Evolutionary conservation across 139 green algal species (phyloP), one percentile per base, ranked within the genome.

Genomic region (Chlamydomonas sphaeroides): DNA sequence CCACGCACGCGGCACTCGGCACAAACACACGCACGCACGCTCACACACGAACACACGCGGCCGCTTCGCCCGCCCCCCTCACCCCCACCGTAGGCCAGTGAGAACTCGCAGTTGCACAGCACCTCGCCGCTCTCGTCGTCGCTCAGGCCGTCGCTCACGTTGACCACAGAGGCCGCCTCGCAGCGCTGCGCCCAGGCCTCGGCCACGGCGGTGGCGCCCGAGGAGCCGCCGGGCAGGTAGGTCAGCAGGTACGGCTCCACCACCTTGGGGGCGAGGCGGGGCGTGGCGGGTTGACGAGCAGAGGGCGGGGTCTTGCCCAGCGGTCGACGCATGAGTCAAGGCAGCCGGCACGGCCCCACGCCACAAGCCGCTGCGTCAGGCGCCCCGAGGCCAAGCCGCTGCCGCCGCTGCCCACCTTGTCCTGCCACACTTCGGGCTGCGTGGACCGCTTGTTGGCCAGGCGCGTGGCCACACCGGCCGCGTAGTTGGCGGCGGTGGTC

Each of bases 61-160:
- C n/a, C n/a, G n/a, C n/a, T n/a, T n/a, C n/a, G 11, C 45, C 45
- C 45, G 57, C 28, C 59, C 39, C 72, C 59, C 74, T 70, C 79
- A 72, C 73, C 80, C 80, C 88, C 91, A 89, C 93, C 95, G 83
- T 97, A 97, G 8, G 95, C 95, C 35, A 97, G 89, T 45, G 87
- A 93, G 91, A 98, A 98, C 83, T 95, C 88, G 90, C 94, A 97
- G 90, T 97, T 93, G 89, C 90, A 95, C 57, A 98, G 88, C 63
- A 94, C 89, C 76, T 93, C 88, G 79, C 90, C 88, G 59, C 94
- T 91, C 69, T 94, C 93, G 38, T 96, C 93, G 42, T 97, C 94
- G 41, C 88, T 84, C 41, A 68, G 49, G 39, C 85, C 85, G 14
- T 73, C 41, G 51, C 87, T 77, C 77, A 83, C 62, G 45, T 57